These are phyloP conservation scores for Populus deltoides DNA, from an alignment of 345 rosid species.

Conservation along the genomic window DNA sequence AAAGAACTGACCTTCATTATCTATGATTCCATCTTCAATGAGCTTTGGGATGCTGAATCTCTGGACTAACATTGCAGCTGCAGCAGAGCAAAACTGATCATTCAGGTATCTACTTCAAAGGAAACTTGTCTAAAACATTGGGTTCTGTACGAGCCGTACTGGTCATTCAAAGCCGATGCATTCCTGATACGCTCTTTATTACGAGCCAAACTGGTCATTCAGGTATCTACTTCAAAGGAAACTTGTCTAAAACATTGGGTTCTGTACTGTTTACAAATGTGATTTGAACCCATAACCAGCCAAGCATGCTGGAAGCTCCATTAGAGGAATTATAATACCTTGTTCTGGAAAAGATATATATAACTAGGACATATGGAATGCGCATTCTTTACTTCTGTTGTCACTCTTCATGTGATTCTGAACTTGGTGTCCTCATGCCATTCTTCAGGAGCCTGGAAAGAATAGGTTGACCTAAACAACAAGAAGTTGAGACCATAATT, in stretches of 20 bases:
- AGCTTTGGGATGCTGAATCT: neutral
- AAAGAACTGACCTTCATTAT: neutral
- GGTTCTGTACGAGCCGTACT: too few species aligned
- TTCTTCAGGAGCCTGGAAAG: neutral
- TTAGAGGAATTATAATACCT: slow-evolving; percentile 17
- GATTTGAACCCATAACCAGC: slow-evolving; percentile 12
- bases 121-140: too few species aligned
- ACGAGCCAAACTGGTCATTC: too few species aligned
- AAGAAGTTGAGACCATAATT: too few species aligned
- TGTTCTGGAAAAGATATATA: slow-evolving; percentile 20
- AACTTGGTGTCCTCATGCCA: neutral
- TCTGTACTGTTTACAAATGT: slow-evolving; percentile 15
- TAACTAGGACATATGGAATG: neutral
- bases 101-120: too few species aligned
- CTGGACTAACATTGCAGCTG: slow-evolving; percentile 2
- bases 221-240: too few species aligned
- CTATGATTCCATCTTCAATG: neutral
- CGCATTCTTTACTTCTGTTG: neutral
- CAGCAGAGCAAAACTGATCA: slow-evolving; percentile 11
- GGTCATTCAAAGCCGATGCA: neutral
- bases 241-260: neutral
- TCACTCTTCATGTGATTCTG: neutral
- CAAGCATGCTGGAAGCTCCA: neutral
- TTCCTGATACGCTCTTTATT: neutral
- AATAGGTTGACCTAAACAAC: neutral